Evolutionary conservation across 2,329 filamentous ascomycete genomes (phyloP), one percentile per base, ranked within the genome.

Genomic region (Fusarium mexicanum): DNA sequence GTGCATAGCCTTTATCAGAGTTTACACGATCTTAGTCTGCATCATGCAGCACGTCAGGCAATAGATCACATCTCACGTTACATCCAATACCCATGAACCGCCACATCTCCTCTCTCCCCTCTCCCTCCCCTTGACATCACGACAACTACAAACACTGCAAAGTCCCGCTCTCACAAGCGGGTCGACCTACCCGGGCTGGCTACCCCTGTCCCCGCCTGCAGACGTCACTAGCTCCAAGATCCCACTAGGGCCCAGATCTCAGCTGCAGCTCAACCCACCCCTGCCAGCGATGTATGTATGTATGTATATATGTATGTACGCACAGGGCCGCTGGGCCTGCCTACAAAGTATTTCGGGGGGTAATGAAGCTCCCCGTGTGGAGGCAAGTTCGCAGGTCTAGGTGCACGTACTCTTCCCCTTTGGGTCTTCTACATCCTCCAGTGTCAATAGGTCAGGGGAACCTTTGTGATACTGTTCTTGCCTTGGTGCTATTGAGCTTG

Each of bases 161-260:
- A 53, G 17, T 37, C n/a, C 48, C 48, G 48, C 31, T 37, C 31
- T 20, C 31, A 41, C 40, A 37, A 31, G 50, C 47, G 40, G 61
- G 61, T 38, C 65, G 31, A 33, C 14, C 2, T 17, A 38, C 60
- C 51, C 51, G 31, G 22, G n/a, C 31, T 22, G 31, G 41, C 61
- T 22, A 33, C 41, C 61, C 51, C 61, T 44, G 33, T 22, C 38
- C 31, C 41, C 41, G 38, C 64, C 51, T 44, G 67, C 64, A 69
- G 64, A 70, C 43, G 64, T 69, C 67, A 69, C 65, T 44, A 46
- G 26, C 48, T 53, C 48, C 31, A 53, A 51, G 48, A 51, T 51
- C 48, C 31, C 48, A 44, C 38, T 37, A 55, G 53, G 55, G 29
- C 33, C 50, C 35, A 59, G 58, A 62, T 63, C 64, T 69, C 50